These are phyloP conservation scores for Rhododendron henanense DNA, from an alignment of 148 eudicot species.

Conservation along the genomic window DNA sequence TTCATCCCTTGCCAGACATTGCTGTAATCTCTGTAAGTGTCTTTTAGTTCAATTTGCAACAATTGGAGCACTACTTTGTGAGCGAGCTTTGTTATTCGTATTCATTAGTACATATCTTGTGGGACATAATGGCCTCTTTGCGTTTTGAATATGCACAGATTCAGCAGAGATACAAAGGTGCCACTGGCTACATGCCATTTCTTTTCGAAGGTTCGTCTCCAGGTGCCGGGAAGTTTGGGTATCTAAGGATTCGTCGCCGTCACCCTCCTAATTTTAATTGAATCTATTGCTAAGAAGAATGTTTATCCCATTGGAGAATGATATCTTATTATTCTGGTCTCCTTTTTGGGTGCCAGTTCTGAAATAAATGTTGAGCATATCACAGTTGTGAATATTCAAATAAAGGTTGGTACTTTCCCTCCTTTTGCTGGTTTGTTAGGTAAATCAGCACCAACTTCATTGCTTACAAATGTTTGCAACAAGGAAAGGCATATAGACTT, in stretches of 20 bases:
- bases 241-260: slow-evolving; percentile 68
- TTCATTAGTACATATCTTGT: not conserved
- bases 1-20: not conserved
- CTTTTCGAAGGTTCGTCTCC: slow-evolving; percentile 96
- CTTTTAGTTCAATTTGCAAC: not conserved
- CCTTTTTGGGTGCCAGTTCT: not conserved
- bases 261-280: slow-evolving; percentile 18
- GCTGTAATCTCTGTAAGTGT: not conserved
- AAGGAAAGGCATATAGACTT: not conserved
- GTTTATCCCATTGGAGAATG: not conserved
- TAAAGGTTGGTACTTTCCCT: not conserved
- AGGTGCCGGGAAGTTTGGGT: slow-evolving; percentile 92
- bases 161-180: slow-evolving; percentile 74
- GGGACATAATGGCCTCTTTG: not conserved
- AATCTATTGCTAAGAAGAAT: not conserved
- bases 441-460: not conserved
- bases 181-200: slow-evolving; percentile 78
- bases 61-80: not conserved
- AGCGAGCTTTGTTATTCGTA: not conserved
- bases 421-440: not conserved
- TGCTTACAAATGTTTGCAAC: not conserved
- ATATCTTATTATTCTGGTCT: not conserved
- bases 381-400: not conserved
- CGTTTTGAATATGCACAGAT: slow-evolving; percentile 39
- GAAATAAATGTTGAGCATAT: not conserved